Conservation (phyloP, 2,329 filamentous ascomycete species). For the Aspergillus melleus region DNA sequence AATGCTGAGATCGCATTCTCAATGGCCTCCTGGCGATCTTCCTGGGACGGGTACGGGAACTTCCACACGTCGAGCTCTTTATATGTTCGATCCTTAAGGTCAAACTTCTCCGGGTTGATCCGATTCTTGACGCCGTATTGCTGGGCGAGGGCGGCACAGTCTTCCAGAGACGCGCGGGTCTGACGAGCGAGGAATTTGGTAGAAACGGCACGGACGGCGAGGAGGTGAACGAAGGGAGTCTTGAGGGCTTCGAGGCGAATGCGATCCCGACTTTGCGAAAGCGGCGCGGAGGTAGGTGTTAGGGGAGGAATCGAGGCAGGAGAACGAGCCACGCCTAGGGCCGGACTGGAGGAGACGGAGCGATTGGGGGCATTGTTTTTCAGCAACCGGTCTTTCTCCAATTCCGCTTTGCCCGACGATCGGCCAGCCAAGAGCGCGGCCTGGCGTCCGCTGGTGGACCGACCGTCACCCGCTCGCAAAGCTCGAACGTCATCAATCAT, state of each 20-base stretch:
- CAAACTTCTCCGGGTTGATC: slow-evolving; percentile 51
- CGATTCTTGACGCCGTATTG: slow-evolving; percentile 56
- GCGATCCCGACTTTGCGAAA: slow-evolving; percentile 37
- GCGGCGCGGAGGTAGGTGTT: slow-evolving; percentile 46
- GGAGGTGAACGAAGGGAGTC: slow-evolving; percentile 51
- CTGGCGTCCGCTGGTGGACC: slow-evolving; percentile 30
- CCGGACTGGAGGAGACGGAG: slow-evolving; percentile 45
- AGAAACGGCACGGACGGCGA: slow-evolving; percentile 54
- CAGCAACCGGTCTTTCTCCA: slow-evolving; percentile 45
- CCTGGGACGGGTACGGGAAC: slow-evolving; percentile 57
- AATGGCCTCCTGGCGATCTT: slow-evolving; percentile 60
- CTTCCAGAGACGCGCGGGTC: slow-evolving; percentile 50
- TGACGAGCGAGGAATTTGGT: slow-evolving; percentile 48
- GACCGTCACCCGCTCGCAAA: slow-evolving; percentile 36
- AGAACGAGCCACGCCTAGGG: slow-evolving; percentile 37
- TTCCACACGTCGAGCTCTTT: slow-evolving; percentile 63
- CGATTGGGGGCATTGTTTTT: slow-evolving; percentile 34
- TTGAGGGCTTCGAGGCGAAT: slow-evolving; percentile 46
- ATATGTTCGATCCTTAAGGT: slow-evolving; percentile 59
- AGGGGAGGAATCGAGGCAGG: slow-evolving; percentile 36
- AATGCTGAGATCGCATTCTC: slow-evolving; percentile 64
- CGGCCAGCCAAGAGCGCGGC: slow-evolving; percentile 30
- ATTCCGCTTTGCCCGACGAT: slow-evolving; percentile 39
- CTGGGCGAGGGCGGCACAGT: slow-evolving; percentile 48
- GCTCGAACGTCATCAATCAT: slow-evolving; percentile 40